Evolutionary conservation across 345 rosid species (phyloP), one percentile per base, ranked within the genome.

Genomic region (Eucalyptus viminalis): DNA sequence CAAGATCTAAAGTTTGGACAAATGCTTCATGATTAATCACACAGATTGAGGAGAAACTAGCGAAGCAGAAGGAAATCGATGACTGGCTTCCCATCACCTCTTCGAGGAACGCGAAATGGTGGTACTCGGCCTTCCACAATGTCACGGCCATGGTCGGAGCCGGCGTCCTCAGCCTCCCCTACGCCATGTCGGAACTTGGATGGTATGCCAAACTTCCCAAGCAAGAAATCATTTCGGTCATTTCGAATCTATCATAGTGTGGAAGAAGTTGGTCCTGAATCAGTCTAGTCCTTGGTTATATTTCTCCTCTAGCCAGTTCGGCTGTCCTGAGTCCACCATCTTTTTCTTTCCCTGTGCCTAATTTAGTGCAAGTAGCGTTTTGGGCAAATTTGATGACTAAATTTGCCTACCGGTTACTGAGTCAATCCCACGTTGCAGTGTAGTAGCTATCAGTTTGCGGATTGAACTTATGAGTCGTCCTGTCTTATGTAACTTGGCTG

Each of bases 131-230:
- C 87, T 96, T 96, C 89, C 98, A 96, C 96, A 95, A 96, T 92
- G 97, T 96, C 90, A 96, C 98, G 31, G 96, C 98, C 93, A 95
- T 96, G 98, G 98, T 96, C 76, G 97, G 97, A 69, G 98, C 97
- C 29, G 95, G 98, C 22, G 97, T 95, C 88, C 98, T 95, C 86
- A 94, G 97, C 88, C 97, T 96, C 86, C 98, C 98, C 27, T 95
- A 93, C 47, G 98, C 98, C 89, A 94, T 96, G 97, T 89, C 98
- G 19, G 89, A 93, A 14, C 97, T 96, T 15, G 98, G 98, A 90
- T 96, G 97, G 98, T 96, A 93, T 58, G 54, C 62, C n/a, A 44
- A 11, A 29, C 40, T 29, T 19, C 37, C 81, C 40, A 17, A 72
- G 81, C 44, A 34, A 72, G 81, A 17, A 72, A 72, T 72, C 81